Evolutionary conservation across 768 basidiomycete genomes (phyloP).

Genomic region (Trametes gibbosa): DNA sequence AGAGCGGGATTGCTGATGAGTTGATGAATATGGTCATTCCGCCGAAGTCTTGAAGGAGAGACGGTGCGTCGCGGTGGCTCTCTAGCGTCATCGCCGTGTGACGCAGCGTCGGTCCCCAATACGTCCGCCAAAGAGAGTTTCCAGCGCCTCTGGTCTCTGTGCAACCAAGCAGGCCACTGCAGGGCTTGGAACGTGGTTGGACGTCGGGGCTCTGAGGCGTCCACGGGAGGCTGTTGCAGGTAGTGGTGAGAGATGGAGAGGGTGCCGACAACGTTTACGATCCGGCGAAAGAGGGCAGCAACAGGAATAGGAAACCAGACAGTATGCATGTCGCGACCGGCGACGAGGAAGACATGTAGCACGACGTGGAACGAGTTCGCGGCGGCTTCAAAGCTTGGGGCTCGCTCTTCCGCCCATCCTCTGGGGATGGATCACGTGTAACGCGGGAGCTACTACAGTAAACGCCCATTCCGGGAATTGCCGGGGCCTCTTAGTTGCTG

Average conservation of each 20-base stretch:
- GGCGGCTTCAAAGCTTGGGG: conserved; percentile 9
- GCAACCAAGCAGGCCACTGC: conserved; percentile 18
- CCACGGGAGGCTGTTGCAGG: conserved; percentile 34
- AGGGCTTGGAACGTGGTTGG: conserved; percentile 8
- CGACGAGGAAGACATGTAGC: conserved; percentile 21
- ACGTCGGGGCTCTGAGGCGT: conserved; percentile 3
- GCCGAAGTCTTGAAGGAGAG: conserved; percentile 35
- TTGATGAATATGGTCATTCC: conserved; percentile 47
- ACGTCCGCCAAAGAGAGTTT: not conserved
- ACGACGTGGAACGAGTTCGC: conserved; percentile 8
- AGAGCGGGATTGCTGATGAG: conserved; percentile 76
- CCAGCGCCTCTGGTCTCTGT: not conserved
- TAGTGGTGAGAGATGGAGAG: conserved; percentile 72
- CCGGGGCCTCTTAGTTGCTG: too few species aligned
- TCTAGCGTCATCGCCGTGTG: not conserved
- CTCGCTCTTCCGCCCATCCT: not conserved
- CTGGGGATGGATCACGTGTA: not conserved
- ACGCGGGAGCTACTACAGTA: too few species aligned
- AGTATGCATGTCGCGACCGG: conserved; percentile 37
- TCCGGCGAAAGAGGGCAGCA: conserved; percentile 56
- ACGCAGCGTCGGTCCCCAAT: not conserved
- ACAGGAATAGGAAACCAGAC: conserved; percentile 57
- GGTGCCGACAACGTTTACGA: conserved; percentile 66
- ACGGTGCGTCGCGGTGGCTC: not conserved
- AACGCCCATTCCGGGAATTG: not conserved